Evolutionary conservation across 2,329 filamentous ascomycete genomes (phyloP).

Genomic region (Penicillium decumbens): DNA sequence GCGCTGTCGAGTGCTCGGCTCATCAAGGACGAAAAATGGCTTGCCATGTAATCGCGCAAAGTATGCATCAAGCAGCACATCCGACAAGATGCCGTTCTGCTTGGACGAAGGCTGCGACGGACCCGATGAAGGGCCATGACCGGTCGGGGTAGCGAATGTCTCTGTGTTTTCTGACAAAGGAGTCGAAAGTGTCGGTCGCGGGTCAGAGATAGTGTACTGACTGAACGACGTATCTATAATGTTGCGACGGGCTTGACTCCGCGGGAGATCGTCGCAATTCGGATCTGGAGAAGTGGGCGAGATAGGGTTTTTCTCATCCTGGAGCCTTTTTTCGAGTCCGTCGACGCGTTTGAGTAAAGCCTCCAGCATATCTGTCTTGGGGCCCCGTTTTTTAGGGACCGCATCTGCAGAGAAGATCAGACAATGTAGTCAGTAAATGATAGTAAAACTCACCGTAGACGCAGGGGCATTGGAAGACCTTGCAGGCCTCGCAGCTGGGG

Average conservation of each 20-base stretch:
- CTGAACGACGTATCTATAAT: constrained; percentile 21
- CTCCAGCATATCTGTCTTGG: constrained; percentile 84
- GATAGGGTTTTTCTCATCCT: constrained; percentile 56
- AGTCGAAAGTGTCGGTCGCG: constrained; percentile 11
- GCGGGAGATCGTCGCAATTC: constrained; percentile 16
- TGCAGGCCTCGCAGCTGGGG: constrained; percentile 81
- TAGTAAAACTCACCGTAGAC: constrained; percentile 66
- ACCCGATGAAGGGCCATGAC: constrained; percentile 13
- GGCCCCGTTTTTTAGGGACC: constrained; percentile 81
- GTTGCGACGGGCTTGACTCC: constrained; percentile 16
- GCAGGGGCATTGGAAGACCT: constrained; percentile 82
- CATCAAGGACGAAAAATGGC: constrained; percentile 76
- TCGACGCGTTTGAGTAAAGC: constrained; percentile 80
- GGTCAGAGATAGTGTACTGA: constrained; percentile 14
- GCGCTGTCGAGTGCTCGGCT: constrained; percentile 66
- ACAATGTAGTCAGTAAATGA: constrained; percentile 8
- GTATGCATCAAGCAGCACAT: constrained; percentile 69
- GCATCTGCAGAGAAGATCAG: constrained; percentile 58
- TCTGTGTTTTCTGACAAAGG: constrained; percentile 17
- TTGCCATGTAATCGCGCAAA: constrained; percentile 76
- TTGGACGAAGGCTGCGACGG: constrained; percentile 16
- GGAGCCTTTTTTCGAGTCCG: constrained; percentile 73
- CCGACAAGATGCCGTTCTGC: constrained; percentile 47
- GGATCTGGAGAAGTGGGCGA: constrained; percentile 42
- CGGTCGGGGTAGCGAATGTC: constrained; percentile 11